Percentiles rank a stretch among this genome's conserved stretches.
Conservation (phyloP, 306 rosid species). For the barrel medic (Medicago truncatula) region DNA sequence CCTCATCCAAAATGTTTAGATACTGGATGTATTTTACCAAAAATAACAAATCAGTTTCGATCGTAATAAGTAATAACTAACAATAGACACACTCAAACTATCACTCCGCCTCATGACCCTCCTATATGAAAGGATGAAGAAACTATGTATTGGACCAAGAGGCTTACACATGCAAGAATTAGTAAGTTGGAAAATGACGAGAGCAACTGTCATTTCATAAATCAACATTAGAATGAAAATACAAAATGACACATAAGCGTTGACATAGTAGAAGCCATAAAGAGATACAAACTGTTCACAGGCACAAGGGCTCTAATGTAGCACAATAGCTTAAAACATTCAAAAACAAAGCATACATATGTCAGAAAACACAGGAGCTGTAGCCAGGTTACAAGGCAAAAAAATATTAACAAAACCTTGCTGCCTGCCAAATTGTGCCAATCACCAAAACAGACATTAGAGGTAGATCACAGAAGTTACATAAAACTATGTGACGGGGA, state of each 20-base stretch:
- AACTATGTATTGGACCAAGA: constrained; percentile 21
- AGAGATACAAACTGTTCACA: not conserved
- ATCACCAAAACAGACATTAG: constrained; percentile 29
- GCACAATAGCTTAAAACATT: not conserved
- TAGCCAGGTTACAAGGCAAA: constrained; percentile 3
- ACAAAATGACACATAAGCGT: constrained; percentile 11
- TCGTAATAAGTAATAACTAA: not conserved
- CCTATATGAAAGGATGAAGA: constrained; percentile 32
- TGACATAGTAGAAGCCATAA: constrained; percentile 27
- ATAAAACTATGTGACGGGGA: not conserved
- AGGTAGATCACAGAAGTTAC: not conserved
- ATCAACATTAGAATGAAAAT: constrained; percentile 20
- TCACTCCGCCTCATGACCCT: not conserved
- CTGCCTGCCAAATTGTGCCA: constrained; percentile 26
- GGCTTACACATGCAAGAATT: constrained; percentile 21
- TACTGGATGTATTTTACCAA: constrained; percentile 1
- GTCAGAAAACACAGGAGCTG: constrained; percentile 25
- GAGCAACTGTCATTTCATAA: constrained; percentile 12
- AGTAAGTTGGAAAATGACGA: constrained; percentile 20
- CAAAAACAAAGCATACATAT: not conserved
- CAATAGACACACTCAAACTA: not conserved
- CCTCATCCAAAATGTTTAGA: constrained; percentile 23
- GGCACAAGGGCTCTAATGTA: not conserved
- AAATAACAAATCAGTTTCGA: constrained; percentile 2
- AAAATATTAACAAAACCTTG: constrained; percentile 19